Base-by-base conservation (phyloP, 2,329 filamentous ascomycete genomes). In the Zymoseptoria pseudotritici region DNA sequence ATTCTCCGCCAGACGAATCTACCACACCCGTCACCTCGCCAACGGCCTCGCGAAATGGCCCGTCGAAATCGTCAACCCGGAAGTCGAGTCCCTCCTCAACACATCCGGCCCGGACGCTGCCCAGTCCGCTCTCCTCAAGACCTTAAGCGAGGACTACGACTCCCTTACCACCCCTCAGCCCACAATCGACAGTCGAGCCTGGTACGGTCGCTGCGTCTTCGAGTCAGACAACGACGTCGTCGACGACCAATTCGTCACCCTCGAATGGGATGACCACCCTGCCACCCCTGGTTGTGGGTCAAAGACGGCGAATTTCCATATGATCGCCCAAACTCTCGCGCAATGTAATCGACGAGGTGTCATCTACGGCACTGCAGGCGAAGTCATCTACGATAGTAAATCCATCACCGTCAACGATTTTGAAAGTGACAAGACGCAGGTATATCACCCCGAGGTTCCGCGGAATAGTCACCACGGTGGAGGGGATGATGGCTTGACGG, bases 121-220 rank as follows among this genome's bases (percentile, higher is more conserved):
- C 0, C 77, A 79, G 61, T 71, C 76, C 0, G 79, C 78, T 50
- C 74, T 87, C 13, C 71, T 83, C 52, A 57, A 69, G 9, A 72
- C 73, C 1, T 74, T 87, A 0, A 67, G 71, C 0, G 80, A 85
- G 64, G 82, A 87, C 69, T 86, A 86, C 64, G 73, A 78, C 36
- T 24, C 58, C 0, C n/a, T n/a, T n/a, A 86, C 86, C 60, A 79
- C 74, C 1, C 76, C 80, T 13, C 70, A 75, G 1, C 71, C 74
- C 6, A 73, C 78, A n/a, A 77, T 85, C 4, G 77, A 80, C 54
- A 68, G 70, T 10, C 73, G 82, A 4, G 76, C 80, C 1, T 87
- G 91, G 91, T 97, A 91, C 70, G 94, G 94, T 0, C 85, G 93
- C n/a, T 99, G 94, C 71, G 94, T 97, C 1, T 97, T 87, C 76